phyloP scores from a whole-genome alignment of 2,329 filamentous ascomycete genomes.

The Claviceps sp. region DNA sequence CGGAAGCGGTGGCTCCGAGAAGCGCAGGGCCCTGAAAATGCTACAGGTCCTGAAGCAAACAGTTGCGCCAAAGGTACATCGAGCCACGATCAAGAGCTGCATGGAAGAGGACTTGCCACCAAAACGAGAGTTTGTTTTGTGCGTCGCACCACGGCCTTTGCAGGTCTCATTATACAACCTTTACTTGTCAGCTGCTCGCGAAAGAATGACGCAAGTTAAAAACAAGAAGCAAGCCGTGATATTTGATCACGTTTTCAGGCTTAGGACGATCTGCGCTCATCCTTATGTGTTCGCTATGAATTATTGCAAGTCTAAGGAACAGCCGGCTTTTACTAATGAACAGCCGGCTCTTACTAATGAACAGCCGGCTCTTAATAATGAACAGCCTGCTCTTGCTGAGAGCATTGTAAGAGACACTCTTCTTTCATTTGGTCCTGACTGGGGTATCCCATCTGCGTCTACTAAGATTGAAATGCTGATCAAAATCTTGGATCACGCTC shows the following conservation, averaged over 20 bases:
- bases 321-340: background rate
- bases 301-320: conserved; percentile 1
- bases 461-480: conserved; percentile 56
- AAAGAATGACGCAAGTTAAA: background rate
- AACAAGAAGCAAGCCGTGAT: conserved; percentile 9
- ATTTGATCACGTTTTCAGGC: conserved; percentile 24
- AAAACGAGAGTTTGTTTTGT: conserved; percentile 75
- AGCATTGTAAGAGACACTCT: conserved; percentile 16
- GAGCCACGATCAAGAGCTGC: conserved; percentile 51
- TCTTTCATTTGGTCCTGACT: conserved; percentile 25
- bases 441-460: conserved; percentile 40
- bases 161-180: conserved; percentile 50
- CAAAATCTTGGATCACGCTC: conserved; percentile 54
- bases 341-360: background rate
- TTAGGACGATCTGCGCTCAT: conserved; percentile 39
- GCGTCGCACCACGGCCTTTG: conserved; percentile 50
- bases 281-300: conserved; percentile 29
- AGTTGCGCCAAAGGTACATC: conserved; percentile 65
- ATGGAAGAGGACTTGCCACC: conserved; percentile 53
- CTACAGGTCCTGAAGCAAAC: conserved; percentile 58
- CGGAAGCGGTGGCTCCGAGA: conserved; percentile 45
- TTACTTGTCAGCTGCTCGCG: conserved; percentile 22
- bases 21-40: conserved; percentile 48
- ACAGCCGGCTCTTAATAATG: conserved; percentile 11
- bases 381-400: background rate